phyloP scores from a whole-genome alignment of 164 flowering plant genomes.

The Platanus orientalis region DNA sequence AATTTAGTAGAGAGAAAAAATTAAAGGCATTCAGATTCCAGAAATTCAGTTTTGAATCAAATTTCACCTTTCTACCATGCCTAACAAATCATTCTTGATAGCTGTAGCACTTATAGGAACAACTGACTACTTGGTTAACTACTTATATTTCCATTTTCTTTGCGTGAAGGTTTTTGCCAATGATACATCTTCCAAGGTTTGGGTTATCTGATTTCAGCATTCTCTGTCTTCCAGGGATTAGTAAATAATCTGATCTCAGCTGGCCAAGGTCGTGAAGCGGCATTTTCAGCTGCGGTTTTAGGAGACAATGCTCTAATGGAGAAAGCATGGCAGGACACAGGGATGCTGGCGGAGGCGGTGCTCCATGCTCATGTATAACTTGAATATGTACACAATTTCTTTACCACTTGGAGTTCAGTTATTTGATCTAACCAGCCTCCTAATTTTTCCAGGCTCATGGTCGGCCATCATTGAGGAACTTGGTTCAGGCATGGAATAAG shows the following conservation, averaged over 20 bases:
- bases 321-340: conserved; percentile 98
- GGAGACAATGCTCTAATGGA: conserved; percentile 99
- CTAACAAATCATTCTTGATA: too few relatives aligned
- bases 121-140: too few relatives aligned
- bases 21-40: too few relatives aligned
- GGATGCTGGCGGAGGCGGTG: conserved; percentile 96
- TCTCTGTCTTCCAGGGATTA: conserved; percentile 48
- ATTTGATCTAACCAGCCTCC: conserved; percentile 2
- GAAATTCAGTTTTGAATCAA: too few relatives aligned
- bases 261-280: conserved; percentile 96
- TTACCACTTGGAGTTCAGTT: neutral
- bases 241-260: conserved; percentile 71
- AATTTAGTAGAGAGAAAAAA: too few relatives aligned
- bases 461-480: conserved; percentile 72
- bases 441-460: conserved; percentile 78
- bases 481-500: conserved; percentile 91
- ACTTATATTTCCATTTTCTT: too few relatives aligned
- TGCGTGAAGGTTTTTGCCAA: too few relatives aligned
- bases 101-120: neutral
- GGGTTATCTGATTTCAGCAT: neutral
- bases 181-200: too few relatives aligned
- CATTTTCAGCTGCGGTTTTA: conserved; percentile 91
- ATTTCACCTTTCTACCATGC: too few relatives aligned
- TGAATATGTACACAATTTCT: neutral
- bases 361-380: conserved; percentile 87